These are phyloP conservation scores for Castanea crenata DNA, from an alignment of 306 rosid species.

Conservation along the genomic window DNA sequence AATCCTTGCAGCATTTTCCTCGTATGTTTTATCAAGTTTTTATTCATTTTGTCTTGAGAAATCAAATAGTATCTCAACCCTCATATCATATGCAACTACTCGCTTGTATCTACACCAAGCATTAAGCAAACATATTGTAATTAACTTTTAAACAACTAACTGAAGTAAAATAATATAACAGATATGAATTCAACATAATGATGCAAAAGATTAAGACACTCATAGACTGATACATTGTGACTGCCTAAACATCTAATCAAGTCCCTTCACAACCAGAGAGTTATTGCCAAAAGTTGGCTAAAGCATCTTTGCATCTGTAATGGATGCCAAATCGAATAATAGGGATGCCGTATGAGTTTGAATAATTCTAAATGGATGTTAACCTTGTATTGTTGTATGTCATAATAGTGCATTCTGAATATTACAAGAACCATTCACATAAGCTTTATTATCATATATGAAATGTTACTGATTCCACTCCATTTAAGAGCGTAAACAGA, in stretches of 20 bases:
- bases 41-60: too few species aligned
- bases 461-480: background rate
- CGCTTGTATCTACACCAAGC: too few species aligned
- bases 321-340: background rate
- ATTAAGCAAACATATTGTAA: too few species aligned
- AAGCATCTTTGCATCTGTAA: background rate
- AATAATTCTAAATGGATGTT: background rate
- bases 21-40: too few species aligned
- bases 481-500: background rate
- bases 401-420: background rate
- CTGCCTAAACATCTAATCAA: background rate
- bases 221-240: background rate
- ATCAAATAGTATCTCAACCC: too few species aligned
- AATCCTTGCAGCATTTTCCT: too few species aligned
- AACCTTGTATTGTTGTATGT: background rate
- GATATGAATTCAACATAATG: background rate
- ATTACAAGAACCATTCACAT: background rate
- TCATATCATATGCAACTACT: too few species aligned
- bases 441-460: background rate
- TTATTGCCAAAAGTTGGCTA: background rate
- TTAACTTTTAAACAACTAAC: background rate
- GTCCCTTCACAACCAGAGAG: background rate
- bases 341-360: background rate
- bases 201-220: background rate
- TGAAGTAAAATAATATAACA: background rate